These are phyloP conservation scores for Penicillium taxi DNA, from an alignment of 495 filamentous ascomycete genomes.

Conservation along the genomic window DNA sequence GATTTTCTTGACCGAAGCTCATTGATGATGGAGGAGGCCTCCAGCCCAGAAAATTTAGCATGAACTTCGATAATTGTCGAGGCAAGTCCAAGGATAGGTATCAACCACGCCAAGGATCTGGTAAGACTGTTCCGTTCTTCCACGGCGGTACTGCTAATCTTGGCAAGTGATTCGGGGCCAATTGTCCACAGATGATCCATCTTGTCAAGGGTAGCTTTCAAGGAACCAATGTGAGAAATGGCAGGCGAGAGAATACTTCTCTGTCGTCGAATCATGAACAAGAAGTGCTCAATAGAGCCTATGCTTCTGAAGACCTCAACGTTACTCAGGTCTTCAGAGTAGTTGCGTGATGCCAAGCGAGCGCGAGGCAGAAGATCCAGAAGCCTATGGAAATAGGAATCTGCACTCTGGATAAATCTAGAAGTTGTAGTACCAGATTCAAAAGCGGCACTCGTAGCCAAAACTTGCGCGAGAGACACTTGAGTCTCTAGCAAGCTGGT, in stretches of 20 bases:
- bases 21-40: slow-evolving; percentile 33
- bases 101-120: slow-evolving; percentile 40
- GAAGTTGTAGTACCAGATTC: slow-evolving; percentile 13
- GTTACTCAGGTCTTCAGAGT: slow-evolving; percentile 74
- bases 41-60: slow-evolving; percentile 46
- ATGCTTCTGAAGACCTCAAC: slow-evolving; percentile 69
- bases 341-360: slow-evolving; percentile 55
- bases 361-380: slow-evolving; percentile 62
- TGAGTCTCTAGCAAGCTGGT: slow-evolving; percentile 63
- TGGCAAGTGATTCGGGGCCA: slow-evolving; percentile 22
- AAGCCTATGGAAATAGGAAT: slow-evolving; percentile 70
- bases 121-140: slow-evolving; percentile 15
- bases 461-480: slow-evolving; percentile 55
- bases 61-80: slow-evolving; percentile 48
- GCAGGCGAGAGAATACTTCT: slow-evolving; percentile 45
- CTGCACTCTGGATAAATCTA: slow-evolving; percentile 33
- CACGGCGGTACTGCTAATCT: slow-evolving; percentile 13
- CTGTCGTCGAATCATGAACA: slow-evolving; percentile 62
- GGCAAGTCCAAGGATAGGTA: slow-evolving; percentile 40
- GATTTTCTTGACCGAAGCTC: slow-evolving; percentile 44
- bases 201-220: slow-evolving; percentile 31
- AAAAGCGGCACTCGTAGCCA: slow-evolving; percentile 45
- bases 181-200: slow-evolving; percentile 38
- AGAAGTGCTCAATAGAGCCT: slow-evolving; percentile 73
- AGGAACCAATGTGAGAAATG: slow-evolving; percentile 26